Conservation (phyloP, 2,329 filamentous ascomycete genomes). For the Zymoseptoria ardabiliae region DNA sequence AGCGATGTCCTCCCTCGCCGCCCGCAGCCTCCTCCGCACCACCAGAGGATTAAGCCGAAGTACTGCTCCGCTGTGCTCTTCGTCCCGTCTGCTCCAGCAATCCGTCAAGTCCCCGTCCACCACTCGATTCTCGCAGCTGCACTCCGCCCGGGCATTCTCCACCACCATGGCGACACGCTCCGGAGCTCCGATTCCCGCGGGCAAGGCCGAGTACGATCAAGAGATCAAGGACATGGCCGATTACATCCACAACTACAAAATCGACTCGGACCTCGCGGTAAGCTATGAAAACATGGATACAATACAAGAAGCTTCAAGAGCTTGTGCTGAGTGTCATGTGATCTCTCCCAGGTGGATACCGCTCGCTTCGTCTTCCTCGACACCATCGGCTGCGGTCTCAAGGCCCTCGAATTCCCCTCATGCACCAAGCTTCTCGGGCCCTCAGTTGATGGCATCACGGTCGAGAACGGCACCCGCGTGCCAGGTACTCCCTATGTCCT, state of each 20-base stretch:
- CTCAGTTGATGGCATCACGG: conserved; percentile 78
- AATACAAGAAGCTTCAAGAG: background rate
- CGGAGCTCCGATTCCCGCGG: conserved; percentile 26
- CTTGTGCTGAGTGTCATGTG: conserved; percentile 14
- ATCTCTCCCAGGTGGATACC: conserved; percentile 68
- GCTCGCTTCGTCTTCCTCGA: conserved; percentile 95
- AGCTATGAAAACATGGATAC: conserved; percentile 33
- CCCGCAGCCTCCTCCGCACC: conserved; percentile 32
- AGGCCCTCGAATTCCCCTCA: conserved; percentile 91
- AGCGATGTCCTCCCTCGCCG: conserved; percentile 31
- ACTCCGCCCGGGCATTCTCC: conserved; percentile 24
- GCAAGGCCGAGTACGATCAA: conserved; percentile 58
- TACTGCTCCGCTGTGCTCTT: conserved; percentile 25
- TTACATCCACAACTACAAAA: conserved; percentile 87
- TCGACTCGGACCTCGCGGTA: conserved; percentile 89
- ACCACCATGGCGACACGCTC: conserved; percentile 26
- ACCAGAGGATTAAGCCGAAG: conserved; percentile 23
- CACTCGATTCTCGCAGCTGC: conserved; percentile 10
- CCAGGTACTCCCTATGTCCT: conserved; percentile 89
- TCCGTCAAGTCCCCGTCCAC: conserved; percentile 8
- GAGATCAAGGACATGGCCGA: conserved; percentile 92
- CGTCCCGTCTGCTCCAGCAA: conserved; percentile 19
- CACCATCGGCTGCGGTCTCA: conserved; percentile 91
- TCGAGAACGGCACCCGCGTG: conserved; percentile 86
- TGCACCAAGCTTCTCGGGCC: conserved; percentile 93